Base-by-base conservation (phyloP, 2,329 filamentous ascomycete species). In the Fusarium caatingaense region DNA sequence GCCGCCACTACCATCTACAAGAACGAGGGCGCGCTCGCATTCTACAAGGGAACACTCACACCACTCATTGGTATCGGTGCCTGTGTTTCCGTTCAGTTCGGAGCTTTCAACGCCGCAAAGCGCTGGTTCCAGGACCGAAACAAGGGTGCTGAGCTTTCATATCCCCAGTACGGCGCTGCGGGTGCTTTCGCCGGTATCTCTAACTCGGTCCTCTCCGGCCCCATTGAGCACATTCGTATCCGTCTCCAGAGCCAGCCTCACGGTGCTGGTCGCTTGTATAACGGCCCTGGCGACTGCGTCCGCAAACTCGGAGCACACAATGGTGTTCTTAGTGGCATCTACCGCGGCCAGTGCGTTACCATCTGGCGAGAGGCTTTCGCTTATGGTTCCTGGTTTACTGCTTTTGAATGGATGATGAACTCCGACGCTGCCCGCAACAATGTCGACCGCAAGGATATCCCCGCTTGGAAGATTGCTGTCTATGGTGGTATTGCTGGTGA, bases 1-100 rank as follows among this genome's bases (percentile, higher is more conserved):
- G 93, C 93, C 72, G 96, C 94, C 10, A 87, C 87, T 54, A 89
- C 91, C 69, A 98, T 99, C 83, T 93, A 93, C 82, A 90, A 89
- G 76, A 91, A 93, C 76, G 96, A 99, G 81, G 96, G 96, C 3
- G 86, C 94, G 4, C 83, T 92, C 15, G 96, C 96, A 60, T 99
- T 99, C 85, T 99, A 99, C 89, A 99, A 99, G 83, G 96, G 96
- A 76, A 98, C 96, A 0, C 86, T 99, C 60, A 98, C 96, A 8
- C 96, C 96, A 1, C 86, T 99, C 59, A 88, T 99, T 60, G 96
- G 96, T 72, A 98, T 99, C 78, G 96, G 96, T 74, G 96, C 96
- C 73, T 99, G 96, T 80, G 94, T 96, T 47, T 98, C 94, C n/a
- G 92, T 99, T 75, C 96, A 99, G 85, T 99, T 99, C 80, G 96